Conservation (phyloP, 805 yeast genomes). For the Metschnikowia santaceciliae region DNA sequence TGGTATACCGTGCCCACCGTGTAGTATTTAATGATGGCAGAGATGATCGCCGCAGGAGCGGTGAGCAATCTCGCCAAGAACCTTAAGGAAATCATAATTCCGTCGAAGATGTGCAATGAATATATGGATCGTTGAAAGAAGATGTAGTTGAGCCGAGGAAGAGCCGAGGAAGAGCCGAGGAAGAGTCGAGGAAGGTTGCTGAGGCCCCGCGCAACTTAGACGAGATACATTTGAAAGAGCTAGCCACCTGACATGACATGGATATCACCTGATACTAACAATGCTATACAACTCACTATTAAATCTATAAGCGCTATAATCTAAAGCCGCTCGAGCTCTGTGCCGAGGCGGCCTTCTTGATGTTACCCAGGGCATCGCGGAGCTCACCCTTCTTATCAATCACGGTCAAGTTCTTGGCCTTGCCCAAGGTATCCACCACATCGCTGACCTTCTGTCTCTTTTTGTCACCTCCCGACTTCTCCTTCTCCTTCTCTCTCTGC, state of each 20-base stretch:
- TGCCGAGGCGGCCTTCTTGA: constrained; percentile 42
- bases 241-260: background rate
- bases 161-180: too few relatives aligned
- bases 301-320: constrained; percentile 8
- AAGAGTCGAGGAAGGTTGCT: background rate
- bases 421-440: constrained; percentile 65
- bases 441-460: constrained; percentile 56
- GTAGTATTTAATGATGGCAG: constrained; percentile 24
- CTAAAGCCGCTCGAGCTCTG: constrained; percentile 26
- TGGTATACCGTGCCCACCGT: constrained; percentile 32
- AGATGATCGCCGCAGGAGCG: constrained; percentile 22
- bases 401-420: constrained; percentile 73
- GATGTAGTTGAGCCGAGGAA: background rate
- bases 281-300: background rate
- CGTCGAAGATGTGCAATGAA: background rate
- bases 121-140: background rate
- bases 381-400: constrained; percentile 73
- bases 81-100: constrained; percentile 17
- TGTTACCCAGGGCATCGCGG: constrained; percentile 68
- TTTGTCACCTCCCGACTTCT: constrained; percentile 21
- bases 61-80: constrained; percentile 21
- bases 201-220: background rate
- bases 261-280: background rate
- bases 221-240: background rate
- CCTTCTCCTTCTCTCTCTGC: constrained; percentile 23